phyloP scores from a whole-genome alignment of 495 filamentous ascomycete genomes.

The Jackrogersella minutella region DNA sequence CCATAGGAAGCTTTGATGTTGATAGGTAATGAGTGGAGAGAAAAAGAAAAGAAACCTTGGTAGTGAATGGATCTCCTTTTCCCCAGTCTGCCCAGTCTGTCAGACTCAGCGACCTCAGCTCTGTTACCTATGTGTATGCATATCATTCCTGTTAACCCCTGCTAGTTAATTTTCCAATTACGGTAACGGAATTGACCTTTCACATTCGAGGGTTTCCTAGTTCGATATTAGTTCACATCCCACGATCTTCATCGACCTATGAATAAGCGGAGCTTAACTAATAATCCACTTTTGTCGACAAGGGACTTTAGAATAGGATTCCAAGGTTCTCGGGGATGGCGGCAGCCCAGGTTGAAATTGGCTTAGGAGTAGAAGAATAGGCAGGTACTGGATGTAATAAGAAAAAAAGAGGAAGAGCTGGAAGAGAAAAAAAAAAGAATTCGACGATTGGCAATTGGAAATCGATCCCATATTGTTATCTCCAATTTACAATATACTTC shows the following conservation, averaged over 20 bases:
- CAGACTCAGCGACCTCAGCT: background rate
- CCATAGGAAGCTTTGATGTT: slow-evolving; percentile 6
- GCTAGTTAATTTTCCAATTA: background rate
- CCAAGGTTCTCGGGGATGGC: background rate
- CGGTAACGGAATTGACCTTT: slow-evolving; percentile 8
- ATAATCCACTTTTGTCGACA: slow-evolving; percentile 24
- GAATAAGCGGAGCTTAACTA: background rate
- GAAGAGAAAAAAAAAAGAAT: background rate
- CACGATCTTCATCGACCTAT: slow-evolving; percentile 16
- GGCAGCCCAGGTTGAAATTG: background rate
- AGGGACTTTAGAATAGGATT: slow-evolving; percentile 26
- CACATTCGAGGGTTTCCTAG: slow-evolving; percentile 7
- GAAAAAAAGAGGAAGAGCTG: background rate
- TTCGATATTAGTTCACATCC: slow-evolving; percentile 19
- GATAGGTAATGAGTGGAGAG: slow-evolving; percentile 14
- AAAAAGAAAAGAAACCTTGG: too few species aligned
- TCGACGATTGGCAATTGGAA: background rate
- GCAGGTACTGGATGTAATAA: slow-evolving; percentile 4
- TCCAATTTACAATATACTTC: slow-evolving; percentile 13
- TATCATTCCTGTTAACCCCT: slow-evolving; percentile 9
- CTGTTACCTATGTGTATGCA: slow-evolving; percentile 11
- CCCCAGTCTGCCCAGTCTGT: slow-evolving; percentile 22
- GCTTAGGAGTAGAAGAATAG: slow-evolving; percentile 20
- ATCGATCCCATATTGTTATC: slow-evolving; percentile 14
- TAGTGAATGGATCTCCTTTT: slow-evolving; percentile 9